phyloP scores from a whole-genome alignment of 768 basidiomycete genomes.

The Tricholoma terreum region DNA sequence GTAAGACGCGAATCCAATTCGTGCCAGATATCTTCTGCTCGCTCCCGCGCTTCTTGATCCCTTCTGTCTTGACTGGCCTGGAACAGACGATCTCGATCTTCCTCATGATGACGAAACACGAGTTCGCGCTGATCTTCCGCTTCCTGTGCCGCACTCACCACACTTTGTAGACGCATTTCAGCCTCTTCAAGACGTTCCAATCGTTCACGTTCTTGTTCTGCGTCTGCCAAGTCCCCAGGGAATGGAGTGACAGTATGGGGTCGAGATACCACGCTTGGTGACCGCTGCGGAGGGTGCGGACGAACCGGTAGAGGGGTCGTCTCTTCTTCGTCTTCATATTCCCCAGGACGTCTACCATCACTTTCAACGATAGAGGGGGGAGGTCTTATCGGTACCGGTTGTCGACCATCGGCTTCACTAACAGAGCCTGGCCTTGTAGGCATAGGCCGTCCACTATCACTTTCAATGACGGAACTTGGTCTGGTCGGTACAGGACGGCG shows the following conservation, averaged over 20 bases:
- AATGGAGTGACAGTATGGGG: constrained; percentile 35
- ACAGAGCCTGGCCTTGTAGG: too few species aligned
- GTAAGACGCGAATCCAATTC: constrained; percentile 38
- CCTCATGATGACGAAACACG: constrained; percentile 64
- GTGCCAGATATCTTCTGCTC: constrained; percentile 44
- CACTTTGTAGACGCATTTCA: constrained; percentile 41
- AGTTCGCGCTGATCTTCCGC: constrained; percentile 63
- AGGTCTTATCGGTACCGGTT: too few species aligned
- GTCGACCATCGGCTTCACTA: too few species aligned
- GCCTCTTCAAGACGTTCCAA: constrained; percentile 56
- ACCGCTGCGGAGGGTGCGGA: neutral
- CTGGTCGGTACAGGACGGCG: too few species aligned
- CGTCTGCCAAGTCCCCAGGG: constrained; percentile 32
- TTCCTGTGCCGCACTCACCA: constrained; percentile 48
- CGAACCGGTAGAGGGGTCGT: constrained; percentile 14
- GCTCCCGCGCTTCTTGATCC: constrained; percentile 51
- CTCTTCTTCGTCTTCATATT: constrained; percentile 10
- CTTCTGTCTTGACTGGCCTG: constrained; percentile 56
- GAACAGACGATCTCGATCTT: constrained; percentile 61
- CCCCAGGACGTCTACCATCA: neutral
- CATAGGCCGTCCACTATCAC: too few species aligned
- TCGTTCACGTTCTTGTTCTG: constrained; percentile 49
- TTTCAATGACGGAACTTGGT: too few species aligned
- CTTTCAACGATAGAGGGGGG: too few species aligned
- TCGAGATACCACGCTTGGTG: constrained; percentile 18